Evolutionary conservation across 768 basidiomycete species (phyloP), one percentile per base, ranked within the genome.

Genomic region (Pisolithus tinctorius): DNA sequence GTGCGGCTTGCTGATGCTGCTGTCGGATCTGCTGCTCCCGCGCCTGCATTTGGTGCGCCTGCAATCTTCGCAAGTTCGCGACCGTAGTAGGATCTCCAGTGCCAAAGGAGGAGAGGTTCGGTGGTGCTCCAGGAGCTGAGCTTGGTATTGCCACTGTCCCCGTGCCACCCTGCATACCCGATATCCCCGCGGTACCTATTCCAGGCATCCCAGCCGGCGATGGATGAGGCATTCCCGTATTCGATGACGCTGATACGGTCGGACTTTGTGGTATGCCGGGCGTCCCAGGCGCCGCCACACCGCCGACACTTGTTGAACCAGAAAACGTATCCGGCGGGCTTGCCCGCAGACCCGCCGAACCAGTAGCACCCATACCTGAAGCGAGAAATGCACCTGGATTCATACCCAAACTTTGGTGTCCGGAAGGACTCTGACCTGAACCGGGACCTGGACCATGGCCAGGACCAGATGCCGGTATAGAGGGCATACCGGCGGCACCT

Each of bases 11-110:
- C 27, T 29, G 67, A 25, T 71, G 69, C 25, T 68, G 69, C 26
- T 65, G 62, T 29, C 66, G 58, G 3, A 61, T 62, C 39, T 69
- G 69, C 6, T 71, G 69, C 11, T 70, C 64, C 44, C 72, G 74
- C 45, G 67, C 52, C 45, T 72, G 74, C 43, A 66, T 52, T 29
- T 70, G 66, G 45, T 68, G 72, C 45, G 68, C 53, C 8, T 69
- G 69, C 2, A 62, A 47, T 16, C 51, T 65, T 23, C 34, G 34
- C 34, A 34, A 4, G 11, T 34, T 34, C 4, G 34, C 34, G 11
- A 34, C 11, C 13, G 13, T 11, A 17, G 64, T 66, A 17, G 66
- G 63, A 37, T 74, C 72, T 37, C 59, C 42, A 38, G 59, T 58
- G 16, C 62, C 67, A 48, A 61, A 65, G 3, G 66, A 65, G 3